Percentiles rank a stretch among this genome's conserved stretches.
phyloP scores from a whole-genome alignment of 1,139 yeast species.

The Candida sp. region DNA sequence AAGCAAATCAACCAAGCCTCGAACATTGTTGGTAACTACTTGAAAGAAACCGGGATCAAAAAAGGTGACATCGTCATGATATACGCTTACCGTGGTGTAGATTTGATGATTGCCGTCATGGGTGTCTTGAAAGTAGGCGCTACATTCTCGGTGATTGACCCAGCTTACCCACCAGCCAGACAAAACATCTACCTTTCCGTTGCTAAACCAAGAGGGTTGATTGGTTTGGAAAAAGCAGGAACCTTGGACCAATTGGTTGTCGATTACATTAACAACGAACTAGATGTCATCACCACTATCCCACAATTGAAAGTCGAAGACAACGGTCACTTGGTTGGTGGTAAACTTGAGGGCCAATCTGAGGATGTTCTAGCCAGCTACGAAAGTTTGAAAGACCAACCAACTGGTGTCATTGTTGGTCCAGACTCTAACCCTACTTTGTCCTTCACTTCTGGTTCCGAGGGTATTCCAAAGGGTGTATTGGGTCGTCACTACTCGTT shows the following conservation, averaged over 20 bases:
- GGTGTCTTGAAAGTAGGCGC: slow-evolving; percentile 99
- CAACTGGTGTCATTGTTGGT: slow-evolving; percentile 93
- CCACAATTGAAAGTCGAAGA: slow-evolving; percentile 79
- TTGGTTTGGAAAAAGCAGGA: slow-evolving; percentile 93
- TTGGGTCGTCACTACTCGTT: slow-evolving; percentile 96
- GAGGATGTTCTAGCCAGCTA: slow-evolving; percentile 57
- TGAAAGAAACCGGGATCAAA: slow-evolving; percentile 78
- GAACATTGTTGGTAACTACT: slow-evolving; percentile 90
- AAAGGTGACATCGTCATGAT: slow-evolving; percentile 97
- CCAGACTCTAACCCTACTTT: slow-evolving; percentile 98
- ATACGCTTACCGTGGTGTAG: slow-evolving; percentile 97
- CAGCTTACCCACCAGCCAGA: slow-evolving; percentile 98
- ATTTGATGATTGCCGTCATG: slow-evolving; percentile 94
- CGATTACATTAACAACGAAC: slow-evolving; percentile 72
- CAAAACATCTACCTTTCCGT: slow-evolving; percentile 92
- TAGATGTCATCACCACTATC: slow-evolving; percentile 72
- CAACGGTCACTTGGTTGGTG: slow-evolving; percentile 79
- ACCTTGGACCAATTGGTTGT: slow-evolving; percentile 74
- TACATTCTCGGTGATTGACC: slow-evolving; percentile 97
- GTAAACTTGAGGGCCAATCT: slow-evolving; percentile 27
- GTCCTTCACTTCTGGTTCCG: slow-evolving; percentile 98
- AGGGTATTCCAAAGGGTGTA: slow-evolving; percentile 99
- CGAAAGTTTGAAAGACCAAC: slow-evolving; percentile 48
- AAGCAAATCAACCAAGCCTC: slow-evolving; percentile 91
- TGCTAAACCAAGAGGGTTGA: slow-evolving; percentile 90